phyloP scores from a whole-genome alignment of 2,329 filamentous ascomycete genomes.

The Saccharata proteae region DNA sequence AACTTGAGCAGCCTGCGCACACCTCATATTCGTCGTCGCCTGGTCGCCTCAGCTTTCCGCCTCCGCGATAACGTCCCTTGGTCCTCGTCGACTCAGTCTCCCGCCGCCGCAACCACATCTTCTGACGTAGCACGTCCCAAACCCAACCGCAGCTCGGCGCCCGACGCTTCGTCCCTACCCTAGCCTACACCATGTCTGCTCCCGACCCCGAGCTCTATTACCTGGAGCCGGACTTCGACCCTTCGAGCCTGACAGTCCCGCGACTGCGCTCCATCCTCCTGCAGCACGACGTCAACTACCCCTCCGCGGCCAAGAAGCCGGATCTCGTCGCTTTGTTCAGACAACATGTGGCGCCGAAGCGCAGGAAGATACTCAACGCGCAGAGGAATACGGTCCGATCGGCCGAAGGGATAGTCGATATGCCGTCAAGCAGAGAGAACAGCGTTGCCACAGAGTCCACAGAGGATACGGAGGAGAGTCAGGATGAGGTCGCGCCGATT shows the following conservation, averaged over 20 bases:
- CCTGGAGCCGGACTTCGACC: conserved; percentile 76
- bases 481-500: conserved; percentile 27
- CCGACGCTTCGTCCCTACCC: too few relatives aligned
- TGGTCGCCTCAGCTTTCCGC: too few relatives aligned
- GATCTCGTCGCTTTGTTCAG: conserved; percentile 79
- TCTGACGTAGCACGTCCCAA: too few relatives aligned
- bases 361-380: conserved; percentile 61
- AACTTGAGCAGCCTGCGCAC: too few relatives aligned
- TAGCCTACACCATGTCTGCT: too few relatives aligned
- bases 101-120: too few relatives aligned
- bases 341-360: conserved; percentile 64
- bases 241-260: conserved; percentile 71
- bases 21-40: too few relatives aligned
- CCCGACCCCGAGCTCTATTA: too few relatives aligned
- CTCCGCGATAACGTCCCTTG: too few relatives aligned
- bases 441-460: conserved; percentile 38
- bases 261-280: conserved; percentile 84
- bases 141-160: too few relatives aligned
- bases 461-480: conserved; percentile 42
- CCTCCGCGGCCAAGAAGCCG: conserved; percentile 80
- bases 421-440: conserved; percentile 53
- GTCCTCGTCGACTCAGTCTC: too few relatives aligned
- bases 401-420: conserved; percentile 68
- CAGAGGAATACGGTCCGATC: conserved; percentile 73
- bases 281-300: conserved; percentile 73